Evolutionary conservation across 2,329 filamentous ascomycete species (phyloP), one percentile per base, ranked within the genome.

Genomic region (Fusarium citri): DNA sequence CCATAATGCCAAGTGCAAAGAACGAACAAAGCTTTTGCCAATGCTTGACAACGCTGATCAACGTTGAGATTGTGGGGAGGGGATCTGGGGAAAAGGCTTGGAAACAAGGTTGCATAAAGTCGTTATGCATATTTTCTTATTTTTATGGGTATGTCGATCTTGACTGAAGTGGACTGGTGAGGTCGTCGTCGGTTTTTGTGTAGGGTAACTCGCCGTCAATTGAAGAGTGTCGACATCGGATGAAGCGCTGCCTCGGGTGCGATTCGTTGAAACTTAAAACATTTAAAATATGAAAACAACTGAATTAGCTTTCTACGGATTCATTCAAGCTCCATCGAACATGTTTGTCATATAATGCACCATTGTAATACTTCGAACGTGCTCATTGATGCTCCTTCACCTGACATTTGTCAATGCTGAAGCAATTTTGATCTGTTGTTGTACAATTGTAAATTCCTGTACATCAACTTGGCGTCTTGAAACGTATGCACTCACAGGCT

Each of bases 1-100:
- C n/a, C 15, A 20, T 2, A 6, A 26, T 51, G 48, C 31, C 31
- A 51, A 51, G 48, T 10, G 9, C 1, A 16, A n/a, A 9, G 1
- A 11, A 3, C 5, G 48, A 26, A 40, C 31, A 51, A 51, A 51
- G 48, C 48, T 41, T 51, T 51, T 51, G 31, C 49, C 49, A 51
- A 51, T 41, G 18, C 31, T 26, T 15, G 48, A 51, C 9, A 51
- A 12, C 26, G 31, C 31, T 10, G 49, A 51, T 41, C 49, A 41
- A 20, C 23, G 31, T 26, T n/a, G 23, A 22, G 37, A 41, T 26
- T 41, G 49, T 41, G 49, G 49, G 31, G 49, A 25, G 25, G 5
- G 15, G 31, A 2, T 20, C 23, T 41, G 23, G 31, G 18, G 18
- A 26, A 51, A 34, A 41, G 26, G 23, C 31, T 51, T 51, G 40